Base-by-base conservation (phyloP, 257 asterid species). In the Ilex asprella region DNA sequence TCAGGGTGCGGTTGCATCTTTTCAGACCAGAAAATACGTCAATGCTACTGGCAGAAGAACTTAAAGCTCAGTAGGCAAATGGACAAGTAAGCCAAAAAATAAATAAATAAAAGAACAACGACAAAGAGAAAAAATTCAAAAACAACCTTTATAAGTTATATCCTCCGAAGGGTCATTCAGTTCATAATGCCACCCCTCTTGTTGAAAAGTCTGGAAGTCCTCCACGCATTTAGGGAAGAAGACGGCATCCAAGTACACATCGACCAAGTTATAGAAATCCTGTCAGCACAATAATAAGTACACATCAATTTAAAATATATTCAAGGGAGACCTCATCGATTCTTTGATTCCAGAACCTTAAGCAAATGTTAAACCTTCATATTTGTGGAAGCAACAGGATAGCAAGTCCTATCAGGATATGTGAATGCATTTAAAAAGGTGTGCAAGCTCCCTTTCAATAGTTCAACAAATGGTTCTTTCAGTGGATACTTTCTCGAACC, bases 161-260 rank as follows among this genome's bases (percentile, higher is more conserved):
- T 89, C 95, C 72, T 93, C 99, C 2, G 96, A 93, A 56, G 96
- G 94, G 77, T 89, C 95, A 75, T 93, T 87, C 69, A 93, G 79
- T 65, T 93, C 99, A 66, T 89, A 93, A 82, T 93, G 99, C 99
- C 99, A 93, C 58, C 99, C 99, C 82, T 89, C 99, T 74, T 93
- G 99, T 74, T 93, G 97, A 79, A 93, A 93, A 30, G 95, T 93
- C 79, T 84, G 89, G 47, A 86, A 59, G 66, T 93, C 97, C 73
- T 89, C 93, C 75, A 89, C 97, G 66, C 99, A 93, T 82, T 79
- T 89, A 52, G 99, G 97, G 75, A 85, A 93, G 65, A 93, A 89
- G 46, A 93, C 99, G 14, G 99, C 99, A 79, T 93, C 99, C 61
- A 93, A 73, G 79, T 93, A 93, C 58, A 93, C 99, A 76, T 93